Percentiles rank a stretch among this genome's conserved stretches.
Conservation (phyloP, 2,329 filamentous ascomycete genomes). For the Ceratocystis diversiconidia region DNA sequence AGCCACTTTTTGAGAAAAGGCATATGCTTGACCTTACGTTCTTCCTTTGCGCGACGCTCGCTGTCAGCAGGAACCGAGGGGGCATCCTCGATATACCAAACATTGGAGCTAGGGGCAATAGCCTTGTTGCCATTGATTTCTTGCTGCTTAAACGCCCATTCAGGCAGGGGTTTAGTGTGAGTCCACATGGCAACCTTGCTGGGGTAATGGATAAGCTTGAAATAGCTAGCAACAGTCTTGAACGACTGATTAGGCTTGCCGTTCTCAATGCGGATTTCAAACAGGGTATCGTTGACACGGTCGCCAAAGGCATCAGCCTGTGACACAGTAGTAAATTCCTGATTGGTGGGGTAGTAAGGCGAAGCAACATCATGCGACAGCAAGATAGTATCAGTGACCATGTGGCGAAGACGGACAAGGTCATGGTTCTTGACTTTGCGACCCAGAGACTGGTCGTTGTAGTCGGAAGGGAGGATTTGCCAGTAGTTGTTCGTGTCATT, state of each 20-base stretch:
- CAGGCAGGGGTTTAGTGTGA: constrained; percentile 82
- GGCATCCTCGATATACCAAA: constrained; percentile 89
- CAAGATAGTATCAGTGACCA: constrained; percentile 73
- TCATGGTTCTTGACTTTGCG: constrained; percentile 69
- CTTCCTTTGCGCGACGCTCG: constrained; percentile 58
- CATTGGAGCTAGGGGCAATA: constrained; percentile 71
- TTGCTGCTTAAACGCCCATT: constrained; percentile 94
- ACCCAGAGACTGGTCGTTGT: constrained; percentile 33
- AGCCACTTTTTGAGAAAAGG: constrained; percentile 91
- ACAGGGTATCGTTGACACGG: constrained; percentile 77
- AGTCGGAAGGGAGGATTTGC: constrained; percentile 66
- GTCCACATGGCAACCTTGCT: constrained; percentile 99
- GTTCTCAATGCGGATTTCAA: constrained; percentile 80
- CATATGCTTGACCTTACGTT: constrained; percentile 65
- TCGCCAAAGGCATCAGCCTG: constrained; percentile 56
- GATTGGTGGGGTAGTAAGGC: constrained; percentile 90
- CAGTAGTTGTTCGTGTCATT: constrained; percentile 99
- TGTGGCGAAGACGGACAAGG: constrained; percentile 69
- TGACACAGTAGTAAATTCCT: constrained; percentile 83
- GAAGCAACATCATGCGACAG: constrained; percentile 95
- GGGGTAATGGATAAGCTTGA: constrained; percentile 88
- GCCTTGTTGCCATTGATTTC: constrained; percentile 99
- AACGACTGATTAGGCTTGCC: constrained; percentile 72
- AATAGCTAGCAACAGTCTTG: constrained; percentile 79
- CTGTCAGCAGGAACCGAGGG: constrained; percentile 61